phyloP scores from a whole-genome alignment of 306 rosid genomes.

The Dalbergia cultrata region DNA sequence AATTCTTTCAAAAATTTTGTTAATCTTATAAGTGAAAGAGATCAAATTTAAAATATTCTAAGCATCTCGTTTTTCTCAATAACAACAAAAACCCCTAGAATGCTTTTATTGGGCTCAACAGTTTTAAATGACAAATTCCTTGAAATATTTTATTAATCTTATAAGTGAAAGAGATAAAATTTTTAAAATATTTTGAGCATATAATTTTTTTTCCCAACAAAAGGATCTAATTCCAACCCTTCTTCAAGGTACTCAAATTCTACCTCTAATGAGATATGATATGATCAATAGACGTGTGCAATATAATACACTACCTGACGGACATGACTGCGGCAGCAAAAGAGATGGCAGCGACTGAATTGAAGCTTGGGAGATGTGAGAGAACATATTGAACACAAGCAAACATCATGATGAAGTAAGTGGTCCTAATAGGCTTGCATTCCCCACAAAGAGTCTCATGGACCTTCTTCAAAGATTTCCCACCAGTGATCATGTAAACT shows the following conservation, averaged over 20 bases:
- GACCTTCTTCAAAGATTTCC: slow-evolving; percentile 67
- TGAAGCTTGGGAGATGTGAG: slow-evolving; percentile 81
- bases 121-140: background rate
- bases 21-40: no score
- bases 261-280: background rate
- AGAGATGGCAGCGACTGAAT: slow-evolving; percentile 67
- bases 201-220: no score
- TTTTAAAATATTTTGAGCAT: no score
- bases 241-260: background rate
- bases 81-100: no score
- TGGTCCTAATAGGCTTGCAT: slow-evolving; percentile 52
- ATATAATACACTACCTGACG: slow-evolving; percentile 46
- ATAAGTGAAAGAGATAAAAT: no score
- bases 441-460: slow-evolving; percentile 50
- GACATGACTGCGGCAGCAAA: slow-evolving; percentile 79
- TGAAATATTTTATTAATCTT: background rate
- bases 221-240: background rate
- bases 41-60: no score
- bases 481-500: slow-evolving; percentile 83
- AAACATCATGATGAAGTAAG: slow-evolving; percentile 73
- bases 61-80: background rate
- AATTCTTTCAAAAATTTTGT: no score
- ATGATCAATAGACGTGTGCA: no score
- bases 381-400: slow-evolving; percentile 65
- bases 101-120: background rate